Evolutionary conservation across 306 rosid genomes (phyloP), one percentile per base, ranked within the genome.

Genomic region (Vigna nakashimae): DNA sequence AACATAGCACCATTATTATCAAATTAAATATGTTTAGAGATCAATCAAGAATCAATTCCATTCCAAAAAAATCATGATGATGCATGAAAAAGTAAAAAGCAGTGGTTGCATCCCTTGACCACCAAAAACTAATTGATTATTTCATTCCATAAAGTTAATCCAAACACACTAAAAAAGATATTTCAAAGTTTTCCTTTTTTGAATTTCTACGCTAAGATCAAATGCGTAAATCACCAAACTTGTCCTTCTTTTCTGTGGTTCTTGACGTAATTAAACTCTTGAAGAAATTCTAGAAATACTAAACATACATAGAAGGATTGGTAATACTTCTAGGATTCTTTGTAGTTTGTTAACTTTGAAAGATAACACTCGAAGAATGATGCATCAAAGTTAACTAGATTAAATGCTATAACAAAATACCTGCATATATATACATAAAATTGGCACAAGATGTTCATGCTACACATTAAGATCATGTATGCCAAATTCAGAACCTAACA

Each of bases 351-450:
- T 28, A 28, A 28, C 32, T 28, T 28, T 28, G 55, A 50, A 6
- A 50, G 55, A 59, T 28, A 55, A 8, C 52, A 43, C 56, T 50
- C 6, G 3, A 16, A 50, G 56, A 16, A 49, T 49, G 53, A 12
- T 15, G 15, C 0, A 15, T 15, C 16, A 15, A 49, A 49, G 53
- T 9, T 42, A 42, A 42, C 3, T 11, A 42, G 46, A 42, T 50
- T 15, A 16, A 50, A 16, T 50, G 56, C 57, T 42, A 1, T 3
- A 36, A 46, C 34, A 73, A 65, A 57, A 73, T 43, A 45, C 66
- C 18, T 71, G 67, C 50, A 73, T 46, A 75, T 46, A 75, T 9
- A 66, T n/a, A 30, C 70, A 65, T 6, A 53, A 51, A 74, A 20
- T 34, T 58, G 36, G 49, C 43, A 75, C 34, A 68, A 49, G 24